A percentile compares a stretch with the other conserved stretches of the same genome.
Conservation (phyloP, 805 yeast genomes). For the Ogataea ramenticola region DNA sequence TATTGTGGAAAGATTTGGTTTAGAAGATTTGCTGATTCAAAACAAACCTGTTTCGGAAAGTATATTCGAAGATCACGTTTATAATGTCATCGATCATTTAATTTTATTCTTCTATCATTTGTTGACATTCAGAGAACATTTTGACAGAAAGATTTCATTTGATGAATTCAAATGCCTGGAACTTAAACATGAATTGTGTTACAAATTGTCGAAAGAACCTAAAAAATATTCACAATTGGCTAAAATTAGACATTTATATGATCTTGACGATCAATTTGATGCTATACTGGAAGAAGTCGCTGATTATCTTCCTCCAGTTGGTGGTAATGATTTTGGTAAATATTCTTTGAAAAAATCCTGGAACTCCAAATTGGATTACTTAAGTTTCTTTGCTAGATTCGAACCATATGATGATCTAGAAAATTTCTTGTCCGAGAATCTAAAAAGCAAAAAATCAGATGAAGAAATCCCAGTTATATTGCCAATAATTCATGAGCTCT, state of each 20-base stretch:
- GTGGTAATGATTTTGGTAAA: constrained; percentile 59
- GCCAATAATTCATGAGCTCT: constrained; percentile 34
- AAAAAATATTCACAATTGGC: constrained; percentile 45
- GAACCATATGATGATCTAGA: constrained; percentile 36
- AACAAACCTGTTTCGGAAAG: constrained; percentile 23
- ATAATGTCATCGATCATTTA: constrained; percentile 35
- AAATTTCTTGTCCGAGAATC: constrained; percentile 36
- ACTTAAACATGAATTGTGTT: constrained; percentile 37
- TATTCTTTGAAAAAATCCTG: constrained; percentile 47
- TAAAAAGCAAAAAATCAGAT: constrained; percentile 28
- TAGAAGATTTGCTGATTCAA: constrained; percentile 22
- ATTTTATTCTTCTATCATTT: constrained; percentile 37
- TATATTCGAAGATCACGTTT: constrained; percentile 40
- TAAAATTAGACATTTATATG: constrained; percentile 1
- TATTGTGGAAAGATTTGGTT: constrained; percentile 50
- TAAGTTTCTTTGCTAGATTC: constrained; percentile 37
- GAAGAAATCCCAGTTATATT: constrained; percentile 34
- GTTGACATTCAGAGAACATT: constrained; percentile 25
- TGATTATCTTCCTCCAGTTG: constrained; percentile 56
- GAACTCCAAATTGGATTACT: constrained; percentile 49
- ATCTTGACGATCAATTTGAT: constrained; percentile 36
- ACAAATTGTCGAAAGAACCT: constrained; percentile 45
- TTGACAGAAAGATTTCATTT: constrained; percentile 11
- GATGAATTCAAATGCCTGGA: constrained; percentile 5
- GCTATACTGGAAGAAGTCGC: constrained; percentile 49